Base-by-base conservation (phyloP, 192 early-diverging fungal species). In the Pilaira anomala region DNA sequence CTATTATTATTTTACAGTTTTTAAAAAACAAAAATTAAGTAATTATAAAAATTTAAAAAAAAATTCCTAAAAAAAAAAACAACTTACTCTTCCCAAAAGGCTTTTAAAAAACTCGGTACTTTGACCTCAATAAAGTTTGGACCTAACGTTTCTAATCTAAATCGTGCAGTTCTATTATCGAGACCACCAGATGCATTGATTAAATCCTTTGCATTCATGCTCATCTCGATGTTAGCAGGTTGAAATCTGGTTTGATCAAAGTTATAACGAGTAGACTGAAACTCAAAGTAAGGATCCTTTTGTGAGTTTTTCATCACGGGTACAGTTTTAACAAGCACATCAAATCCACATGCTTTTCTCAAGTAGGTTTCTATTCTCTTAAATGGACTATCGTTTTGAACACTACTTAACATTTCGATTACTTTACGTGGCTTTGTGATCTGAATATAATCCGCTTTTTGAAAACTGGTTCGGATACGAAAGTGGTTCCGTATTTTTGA, bases 111-210 rank as follows among this genome's bases (percentile, higher is more conserved):
- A 39, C 78, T 84, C n/a, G 84, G 83, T 13, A 83, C 81, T 8
- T 76, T 59, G 16, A 91, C 87, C 40, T 78, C 71, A 58, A 92
- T 89, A 48, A 77, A 80, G 71, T 92, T 92, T 21, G 83, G 78
- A 13, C 90, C 90, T 29, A 83, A 61, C 7, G 88, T 74, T 58
- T 90, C 85, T 13, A 62, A 41, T 14, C 90, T 74, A 7, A 58
- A 46, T 13, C 36, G 50, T 4, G 87, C 84, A 56, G 89, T 87
- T 24, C 69, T 48, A 2, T 50, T 45, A 3, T 73, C 53, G n/a
- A 91, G 59, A 42, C 89, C 89, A 25, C 1, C 44, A 2, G 33
- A 18, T 67, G 74, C 65, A 1, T 51, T 29, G 3, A 76, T 14
- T 1, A 77, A 41, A n/a, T 52, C 51, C 30, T 70, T 28, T 61